Conservation (phyloP, 768 basidiomycete genomes). For the Termitomyces bulborhizus region DNA sequence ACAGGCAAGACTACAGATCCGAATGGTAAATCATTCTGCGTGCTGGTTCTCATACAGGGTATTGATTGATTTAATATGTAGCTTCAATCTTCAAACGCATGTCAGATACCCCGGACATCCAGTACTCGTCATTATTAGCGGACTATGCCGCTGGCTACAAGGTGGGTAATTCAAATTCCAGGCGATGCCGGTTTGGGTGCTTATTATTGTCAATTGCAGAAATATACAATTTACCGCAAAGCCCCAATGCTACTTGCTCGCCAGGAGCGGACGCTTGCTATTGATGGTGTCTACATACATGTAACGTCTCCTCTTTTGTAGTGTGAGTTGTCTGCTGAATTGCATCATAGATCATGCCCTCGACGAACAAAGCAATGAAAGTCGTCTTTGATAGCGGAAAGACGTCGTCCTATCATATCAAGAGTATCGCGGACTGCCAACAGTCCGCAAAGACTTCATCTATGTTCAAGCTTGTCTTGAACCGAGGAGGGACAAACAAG, state of each 20-base stretch:
- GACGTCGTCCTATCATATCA: conserved; percentile 90
- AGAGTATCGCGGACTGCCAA: conserved; percentile 77
- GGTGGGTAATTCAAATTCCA: conserved; percentile 29
- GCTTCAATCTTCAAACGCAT: conserved; percentile 93
- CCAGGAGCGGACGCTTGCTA: conserved; percentile 86
- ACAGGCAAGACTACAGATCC: conserved; percentile 80
- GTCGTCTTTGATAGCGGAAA: conserved; percentile 86
- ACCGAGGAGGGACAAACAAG: conserved; percentile 70
- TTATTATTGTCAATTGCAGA: conserved; percentile 37
- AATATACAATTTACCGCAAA: conserved; percentile 90
- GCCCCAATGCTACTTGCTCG: conserved; percentile 90
- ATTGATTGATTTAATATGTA: conserved; percentile 17
- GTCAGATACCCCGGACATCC: conserved; percentile 64
- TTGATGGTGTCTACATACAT: conserved; percentile 93
- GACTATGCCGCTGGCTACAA: conserved; percentile 87
- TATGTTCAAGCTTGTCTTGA: conserved; percentile 86
- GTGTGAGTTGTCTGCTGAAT: not conserved
- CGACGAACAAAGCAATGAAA: conserved; percentile 60
- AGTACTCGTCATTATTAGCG: conserved; percentile 44
- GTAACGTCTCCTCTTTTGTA: conserved; percentile 31
- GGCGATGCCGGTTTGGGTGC: not conserved
- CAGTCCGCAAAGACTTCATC: conserved; percentile 76
- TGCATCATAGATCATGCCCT: conserved; percentile 73
- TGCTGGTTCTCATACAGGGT: too few relatives aligned
- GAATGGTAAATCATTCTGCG: conserved; percentile 57